These are phyloP conservation scores for Penicillium sp. DNA, from an alignment of 2,329 filamentous ascomycete species.

Conservation along the genomic window DNA sequence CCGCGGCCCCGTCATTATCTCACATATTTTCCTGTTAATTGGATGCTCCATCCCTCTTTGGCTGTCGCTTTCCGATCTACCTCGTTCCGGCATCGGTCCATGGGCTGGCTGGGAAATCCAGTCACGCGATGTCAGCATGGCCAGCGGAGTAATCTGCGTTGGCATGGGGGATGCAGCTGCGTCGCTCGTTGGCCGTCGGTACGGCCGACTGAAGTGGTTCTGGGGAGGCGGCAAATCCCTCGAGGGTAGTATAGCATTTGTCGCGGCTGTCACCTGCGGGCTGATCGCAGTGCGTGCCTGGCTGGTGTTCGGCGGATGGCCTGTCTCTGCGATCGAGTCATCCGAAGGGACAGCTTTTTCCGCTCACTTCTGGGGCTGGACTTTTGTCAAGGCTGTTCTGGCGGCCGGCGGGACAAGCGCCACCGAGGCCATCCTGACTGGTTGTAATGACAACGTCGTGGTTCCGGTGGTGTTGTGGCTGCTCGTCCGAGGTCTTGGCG, in stretches of 20 bases:
- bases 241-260: conserved; percentile 80
- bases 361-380: conserved; percentile 30
- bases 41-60: conserved; percentile 93
- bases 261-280: conserved; percentile 70
- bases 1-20: conserved; percentile 88
- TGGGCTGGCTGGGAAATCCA: conserved; percentile 72
- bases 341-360: conserved; percentile 13
- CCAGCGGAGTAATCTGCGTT: conserved; percentile 88
- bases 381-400: conserved; percentile 58
- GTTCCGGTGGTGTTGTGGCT: conserved; percentile 92
- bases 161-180: conserved; percentile 93
- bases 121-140: conserved; percentile 76
- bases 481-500: conserved; percentile 70
- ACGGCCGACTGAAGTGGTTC: conserved; percentile 83
- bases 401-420: conserved; percentile 80
- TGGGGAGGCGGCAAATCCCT: conserved; percentile 97
- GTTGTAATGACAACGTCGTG: conserved; percentile 97
- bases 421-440: conserved; percentile 91
- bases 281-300: conserved; percentile 67
- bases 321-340: conserved; percentile 25
- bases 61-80: conserved; percentile 71
- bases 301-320: conserved; percentile 73
- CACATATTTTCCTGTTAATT: conserved; percentile 91
- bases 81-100: conserved; percentile 53
- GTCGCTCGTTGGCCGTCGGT: conserved; percentile 81